Evolutionary conservation across 805 yeast species (phyloP).

Genomic region (Tetrapisispora nanseiensis): DNA sequence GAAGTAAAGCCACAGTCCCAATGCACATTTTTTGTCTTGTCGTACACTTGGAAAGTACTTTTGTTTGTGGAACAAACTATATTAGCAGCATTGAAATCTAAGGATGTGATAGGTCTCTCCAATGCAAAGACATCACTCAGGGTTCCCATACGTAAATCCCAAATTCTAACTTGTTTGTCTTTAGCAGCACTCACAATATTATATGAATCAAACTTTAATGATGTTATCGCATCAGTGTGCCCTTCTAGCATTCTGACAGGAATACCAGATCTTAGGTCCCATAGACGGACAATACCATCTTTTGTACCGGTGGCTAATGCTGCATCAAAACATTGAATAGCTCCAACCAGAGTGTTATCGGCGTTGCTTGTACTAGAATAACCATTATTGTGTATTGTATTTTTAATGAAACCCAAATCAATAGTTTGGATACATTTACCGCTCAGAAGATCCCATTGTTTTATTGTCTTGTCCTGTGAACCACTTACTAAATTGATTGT

Average conservation of each 20-base stretch:
- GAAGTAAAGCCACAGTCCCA: slow-evolving; percentile 37
- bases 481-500: slow-evolving; percentile 53
- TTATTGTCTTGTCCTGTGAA: slow-evolving; percentile 58
- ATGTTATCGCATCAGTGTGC: slow-evolving; percentile 59
- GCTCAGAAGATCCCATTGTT: slow-evolving; percentile 64
- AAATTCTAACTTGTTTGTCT: slow-evolving; percentile 54
- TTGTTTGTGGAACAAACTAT: slow-evolving; percentile 42
- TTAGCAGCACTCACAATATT: slow-evolving; percentile 53
- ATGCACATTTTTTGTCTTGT: slow-evolving; percentile 44
- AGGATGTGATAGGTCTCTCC: slow-evolving; percentile 42
- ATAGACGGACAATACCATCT: slow-evolving; percentile 63
- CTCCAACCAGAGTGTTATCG: slow-evolving; percentile 43
- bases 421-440: slow-evolving; percentile 64
- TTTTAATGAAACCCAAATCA: slow-evolving; percentile 38
- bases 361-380: slow-evolving; percentile 1
- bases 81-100: slow-evolving; percentile 50
- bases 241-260: slow-evolving; percentile 53
- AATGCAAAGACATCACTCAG: slow-evolving; percentile 53
- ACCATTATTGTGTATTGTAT: slow-evolving; percentile 4
- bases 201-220: slow-evolving; percentile 58
- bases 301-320: slow-evolving; percentile 73
- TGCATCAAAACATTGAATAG: slow-evolving; percentile 62
- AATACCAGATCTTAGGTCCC: slow-evolving; percentile 69
- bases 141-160: slow-evolving; percentile 67
- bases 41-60: slow-evolving; percentile 43